Base-by-base conservation (phyloP, 192 early-diverging fungal genomes). In the Coemansia aciculifera region DNA sequence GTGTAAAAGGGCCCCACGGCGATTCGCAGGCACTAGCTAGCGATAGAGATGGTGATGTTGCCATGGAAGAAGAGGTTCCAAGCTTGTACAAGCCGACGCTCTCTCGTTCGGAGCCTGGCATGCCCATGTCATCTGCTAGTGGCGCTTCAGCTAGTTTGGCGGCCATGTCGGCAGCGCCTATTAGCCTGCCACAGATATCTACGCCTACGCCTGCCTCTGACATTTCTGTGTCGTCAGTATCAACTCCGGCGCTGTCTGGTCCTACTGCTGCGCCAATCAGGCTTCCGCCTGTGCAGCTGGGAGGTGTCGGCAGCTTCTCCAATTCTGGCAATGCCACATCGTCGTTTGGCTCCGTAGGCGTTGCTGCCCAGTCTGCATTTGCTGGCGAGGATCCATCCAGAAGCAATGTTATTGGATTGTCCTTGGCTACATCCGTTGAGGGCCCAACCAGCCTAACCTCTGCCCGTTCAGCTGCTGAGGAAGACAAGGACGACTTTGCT, bases 401-500 rank as follows among this genome's bases (percentile, higher is more conserved):
- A 31, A 2, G 27, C 3, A 46, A 37, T 9, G 24, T 34, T 40
- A 64, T 40, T 31, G 73, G 66, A 5, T 11, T 37, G 5, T 62
- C 67, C 40, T 29, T 57, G 52, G 37, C 8, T 10, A 39, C 59
- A 5, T 38, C 36, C 24, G 52, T 19, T 5, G 54, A 48, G 1
- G 59, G 31, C 52, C 56, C 70, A 2, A 12, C 62, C 3, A 72
- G 75, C 31, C 64, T 83, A 21, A 75, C 72, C 1, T 72, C 75
- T 5, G 75, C 69, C 4, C 54, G 72, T 8, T 66, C 80, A 0
- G 67, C 61, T 0, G 64, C 66, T 0, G 75, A 83, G n/a, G 80
- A 83, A 13, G 80, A 83, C 64, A 77, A 83, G 40, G 80, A 83
- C 9, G 80, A 59, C 36, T 83, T 75, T 27, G 80, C 80, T 15